These are phyloP conservation scores for Craterostigma plantagineum DNA, from an alignment of 257 asterid species.

Conservation along the genomic window DNA sequence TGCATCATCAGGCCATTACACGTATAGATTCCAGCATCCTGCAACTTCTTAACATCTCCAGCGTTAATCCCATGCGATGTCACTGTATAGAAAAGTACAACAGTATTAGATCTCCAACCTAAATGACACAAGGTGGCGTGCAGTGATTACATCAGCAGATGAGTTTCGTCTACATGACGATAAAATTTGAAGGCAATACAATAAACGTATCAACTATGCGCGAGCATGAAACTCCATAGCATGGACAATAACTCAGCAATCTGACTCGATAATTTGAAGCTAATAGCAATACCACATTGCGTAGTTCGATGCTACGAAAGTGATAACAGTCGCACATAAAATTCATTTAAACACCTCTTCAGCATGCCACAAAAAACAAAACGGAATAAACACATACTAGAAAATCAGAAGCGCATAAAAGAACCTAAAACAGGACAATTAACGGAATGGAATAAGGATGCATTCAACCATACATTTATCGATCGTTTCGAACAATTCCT, in stretches of 20 bases:
- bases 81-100: constrained; percentile 25
- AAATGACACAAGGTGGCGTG: too few species aligned
- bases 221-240: too few species aligned
- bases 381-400: too few species aligned
- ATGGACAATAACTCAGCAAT: too few species aligned
- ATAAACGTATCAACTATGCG: too few species aligned
- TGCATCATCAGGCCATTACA: constrained; percentile 99
- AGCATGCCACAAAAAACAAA: constrained; percentile 2
- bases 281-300: too few species aligned
- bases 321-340: too few species aligned
- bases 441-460: neutral
- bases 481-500: constrained; percentile 89
- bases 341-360: neutral
- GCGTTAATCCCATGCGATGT: constrained; percentile 93
- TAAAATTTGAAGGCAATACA: too few species aligned
- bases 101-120: neutral
- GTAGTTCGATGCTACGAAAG: too few species aligned
- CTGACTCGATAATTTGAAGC: too few species aligned
- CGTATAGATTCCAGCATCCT: constrained; percentile 91
- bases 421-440: neutral
- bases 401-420: neutral
- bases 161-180: too few species aligned
- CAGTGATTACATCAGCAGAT: too few species aligned
- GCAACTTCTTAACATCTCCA: constrained; percentile 97
- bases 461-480: constrained; percentile 37